phyloP scores from a whole-genome alignment of 2,329 filamentous ascomycete genomes.

The Sporothrix humicola region DNA sequence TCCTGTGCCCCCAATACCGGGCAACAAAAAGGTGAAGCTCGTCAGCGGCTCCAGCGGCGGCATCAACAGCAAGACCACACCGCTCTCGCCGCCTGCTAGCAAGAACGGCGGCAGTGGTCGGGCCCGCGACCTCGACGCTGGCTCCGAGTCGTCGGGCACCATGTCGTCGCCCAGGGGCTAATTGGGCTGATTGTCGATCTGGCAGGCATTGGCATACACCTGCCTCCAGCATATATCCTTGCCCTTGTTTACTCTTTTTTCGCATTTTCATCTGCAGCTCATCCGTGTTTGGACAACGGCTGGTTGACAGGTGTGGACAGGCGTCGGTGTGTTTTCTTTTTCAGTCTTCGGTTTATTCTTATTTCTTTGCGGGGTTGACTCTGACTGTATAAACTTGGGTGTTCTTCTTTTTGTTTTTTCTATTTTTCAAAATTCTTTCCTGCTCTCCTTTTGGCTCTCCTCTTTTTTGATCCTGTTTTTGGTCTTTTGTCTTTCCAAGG shows the following conservation, averaged over 20 bases:
- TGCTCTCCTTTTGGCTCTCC: background rate
- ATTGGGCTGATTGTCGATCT: too few relatives aligned
- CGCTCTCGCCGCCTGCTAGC: constrained; percentile 55
- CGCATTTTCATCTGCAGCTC: constrained; percentile 4
- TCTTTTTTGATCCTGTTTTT: background rate
- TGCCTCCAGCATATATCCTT: background rate
- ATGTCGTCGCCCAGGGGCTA: constrained; percentile 59
- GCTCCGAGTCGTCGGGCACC: constrained; percentile 63
- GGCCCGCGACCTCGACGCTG: constrained; percentile 52
- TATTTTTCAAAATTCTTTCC: background rate
- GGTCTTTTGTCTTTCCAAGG: background rate
- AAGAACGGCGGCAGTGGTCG: constrained; percentile 51
- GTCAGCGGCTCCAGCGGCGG: constrained; percentile 38
- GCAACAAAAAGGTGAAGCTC: constrained; percentile 56
- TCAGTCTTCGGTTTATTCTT: background rate
- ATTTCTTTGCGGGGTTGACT: background rate
- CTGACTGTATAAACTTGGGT: background rate
- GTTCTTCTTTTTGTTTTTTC: background rate
- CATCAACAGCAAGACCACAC: constrained; percentile 47
- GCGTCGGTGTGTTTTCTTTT: background rate
- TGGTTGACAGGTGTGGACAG: background rate
- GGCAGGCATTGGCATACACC: too few relatives aligned
- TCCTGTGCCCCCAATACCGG: constrained; percentile 47
- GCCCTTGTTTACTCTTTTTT: background rate
- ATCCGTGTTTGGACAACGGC: background rate